phyloP scores from a whole-genome alignment of 1,284 basidiomycete genomes.

The Pholiota adiposa region DNA sequence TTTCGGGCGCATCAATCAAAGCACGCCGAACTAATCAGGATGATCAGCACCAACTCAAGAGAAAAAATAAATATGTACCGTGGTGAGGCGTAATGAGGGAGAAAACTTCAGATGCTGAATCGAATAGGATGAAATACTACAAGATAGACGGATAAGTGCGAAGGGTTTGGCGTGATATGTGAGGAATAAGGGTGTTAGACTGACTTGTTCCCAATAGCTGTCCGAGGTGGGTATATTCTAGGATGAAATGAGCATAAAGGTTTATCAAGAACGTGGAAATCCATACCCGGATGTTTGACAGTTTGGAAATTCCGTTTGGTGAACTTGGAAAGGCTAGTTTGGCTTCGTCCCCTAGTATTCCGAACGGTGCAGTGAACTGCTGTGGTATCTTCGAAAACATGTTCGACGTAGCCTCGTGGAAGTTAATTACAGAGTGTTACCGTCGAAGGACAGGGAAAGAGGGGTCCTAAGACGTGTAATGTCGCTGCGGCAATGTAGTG shows the following conservation, averaged over 20 bases:
- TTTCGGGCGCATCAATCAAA: conserved; percentile 81
- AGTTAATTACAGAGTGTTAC: background rate
- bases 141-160: conserved; percentile 16
- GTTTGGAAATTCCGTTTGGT: conserved; percentile 75
- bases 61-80: conserved; percentile 52
- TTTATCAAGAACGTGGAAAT: background rate
- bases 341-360: conserved; percentile 83
- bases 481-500: background rate
- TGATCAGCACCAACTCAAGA: conserved; percentile 1
- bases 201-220: conserved; percentile 84
- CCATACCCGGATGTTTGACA: conserved; percentile 72
- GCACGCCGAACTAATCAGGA: conserved; percentile 71
- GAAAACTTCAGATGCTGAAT: conserved; percentile 87
- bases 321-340: conserved; percentile 88
- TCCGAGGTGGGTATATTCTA: conserved; percentile 78
- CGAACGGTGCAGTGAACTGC: conserved; percentile 74
- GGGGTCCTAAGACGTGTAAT: background rate
- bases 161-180: too few relatives aligned
- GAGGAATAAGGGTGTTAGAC: conserved; percentile 22
- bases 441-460: background rate
- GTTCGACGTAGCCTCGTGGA: background rate
- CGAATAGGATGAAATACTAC: conserved; percentile 84
- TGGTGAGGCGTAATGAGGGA: conserved; percentile 86
- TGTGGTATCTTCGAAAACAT: conserved; percentile 74
- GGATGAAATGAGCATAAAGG: background rate